phyloP scores from a whole-genome alignment of 2,329 filamentous ascomycete genomes.

The Blumeria hordei region DNA sequence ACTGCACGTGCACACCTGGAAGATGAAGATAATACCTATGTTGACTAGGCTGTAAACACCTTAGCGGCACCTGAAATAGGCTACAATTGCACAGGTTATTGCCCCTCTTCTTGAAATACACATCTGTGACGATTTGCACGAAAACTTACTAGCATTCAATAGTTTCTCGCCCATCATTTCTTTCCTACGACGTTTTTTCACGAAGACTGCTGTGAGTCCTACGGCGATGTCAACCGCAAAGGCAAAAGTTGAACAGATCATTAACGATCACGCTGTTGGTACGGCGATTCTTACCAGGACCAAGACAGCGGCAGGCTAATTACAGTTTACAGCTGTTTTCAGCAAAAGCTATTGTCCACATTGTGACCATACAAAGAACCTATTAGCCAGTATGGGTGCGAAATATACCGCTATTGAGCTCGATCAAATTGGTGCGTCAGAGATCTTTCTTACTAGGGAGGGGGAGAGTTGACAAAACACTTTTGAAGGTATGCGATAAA shows the following conservation, averaged over 20 bases:
- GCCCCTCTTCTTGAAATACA: too few species aligned
- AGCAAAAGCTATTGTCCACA: slow-evolving; percentile 94
- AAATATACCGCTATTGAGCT: slow-evolving; percentile 61
- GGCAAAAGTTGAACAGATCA: slow-evolving; percentile 62
- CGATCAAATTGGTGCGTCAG: slow-evolving; percentile 50
- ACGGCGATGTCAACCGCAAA: slow-evolving; percentile 61
- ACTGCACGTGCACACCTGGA: too few species aligned
- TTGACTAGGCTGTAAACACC: too few species aligned
- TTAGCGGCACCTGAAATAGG: too few species aligned
- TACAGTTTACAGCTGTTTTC: slow-evolving; percentile 47
- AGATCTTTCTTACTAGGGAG: background rate
- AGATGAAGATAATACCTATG: too few species aligned
- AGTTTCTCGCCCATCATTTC: slow-evolving; percentile 23
- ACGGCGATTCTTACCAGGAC: slow-evolving; percentile 16
- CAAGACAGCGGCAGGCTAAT: background rate
- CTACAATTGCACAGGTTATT: too few species aligned
- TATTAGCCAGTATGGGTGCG: slow-evolving; percentile 44
- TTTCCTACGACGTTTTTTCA: slow-evolving; percentile 51
- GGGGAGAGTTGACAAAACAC: background rate
- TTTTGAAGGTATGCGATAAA: background rate
- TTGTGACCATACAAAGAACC: slow-evolving; percentile 56
- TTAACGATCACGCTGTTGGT: slow-evolving; percentile 74
- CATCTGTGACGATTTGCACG: too few species aligned
- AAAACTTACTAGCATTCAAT: too few species aligned
- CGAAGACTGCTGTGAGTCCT: slow-evolving; percentile 28